Base-by-base conservation (phyloP, 1,284 basidiomycete genomes). In the Trametes versicolor region DNA sequence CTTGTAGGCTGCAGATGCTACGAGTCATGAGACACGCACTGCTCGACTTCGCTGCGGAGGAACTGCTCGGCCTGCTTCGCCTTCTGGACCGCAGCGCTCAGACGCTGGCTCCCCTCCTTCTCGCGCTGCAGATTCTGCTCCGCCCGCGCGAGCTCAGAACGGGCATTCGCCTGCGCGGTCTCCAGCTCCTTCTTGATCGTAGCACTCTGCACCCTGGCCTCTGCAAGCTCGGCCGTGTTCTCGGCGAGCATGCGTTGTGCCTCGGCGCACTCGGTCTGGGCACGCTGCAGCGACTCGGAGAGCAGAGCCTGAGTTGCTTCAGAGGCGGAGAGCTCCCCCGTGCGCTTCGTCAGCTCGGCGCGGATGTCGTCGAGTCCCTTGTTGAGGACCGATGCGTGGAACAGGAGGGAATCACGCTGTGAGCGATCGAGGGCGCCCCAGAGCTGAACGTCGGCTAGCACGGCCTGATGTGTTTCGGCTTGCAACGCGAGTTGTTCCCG, bases 51-150 rank as follows among this genome's bases (percentile, higher is more conserved):
- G 25, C 79, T 79, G 39, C 83, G 81, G 58, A 93, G 78, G 13
- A 82, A 82, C 52, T 89, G 87, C 73, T 93, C 90, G 8, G 86
- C 85, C 69, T 82, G 83, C 67, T 85, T 84, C 68, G 77, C 81
- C 75, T 86, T 84, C 67, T 86, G 82, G 34, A 89, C 74, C 4
- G 84, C 80, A 15, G 74, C 72, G 0, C 82, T 81, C 49, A 91
- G 73, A 19, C 83, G 80, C 63, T 84, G 82, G 7, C 78, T 74
- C 0, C 76, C 68, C 36, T 87, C 84, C 55, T 81, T 83, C 70
- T 91, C 89, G 65, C 82, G 85, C 64, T 83, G 80, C 69, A 79
- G 56, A 0, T 54, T 63, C 21, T 78, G 76, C 57, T 78, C 73
- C 12, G 71, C 69, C 43, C 66, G 67, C 0, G 70, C 63, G 5